A percentile compares a stretch with the other conserved stretches of the same genome.
Evolutionary conservation across 2,329 filamentous ascomycete genomes (phyloP).

Genomic region (Madurella fahalii): DNA sequence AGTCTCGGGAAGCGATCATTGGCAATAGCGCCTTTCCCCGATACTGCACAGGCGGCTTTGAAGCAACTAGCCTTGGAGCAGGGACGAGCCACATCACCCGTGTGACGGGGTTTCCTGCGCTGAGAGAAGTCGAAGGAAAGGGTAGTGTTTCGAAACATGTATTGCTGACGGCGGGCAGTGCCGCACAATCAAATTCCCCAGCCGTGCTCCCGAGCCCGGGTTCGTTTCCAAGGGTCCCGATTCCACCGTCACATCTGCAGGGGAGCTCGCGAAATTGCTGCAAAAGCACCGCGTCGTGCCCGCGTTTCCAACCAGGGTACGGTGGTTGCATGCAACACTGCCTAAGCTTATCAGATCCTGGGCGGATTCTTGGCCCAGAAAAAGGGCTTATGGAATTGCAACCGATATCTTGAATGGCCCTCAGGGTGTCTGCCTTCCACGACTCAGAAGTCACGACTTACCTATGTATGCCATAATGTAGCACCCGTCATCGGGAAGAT

Average conservation of each 20-base stretch:
- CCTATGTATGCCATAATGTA: slow-evolving; percentile 24
- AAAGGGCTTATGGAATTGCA: background rate
- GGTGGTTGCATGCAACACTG: background rate
- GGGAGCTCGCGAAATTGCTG: background rate
- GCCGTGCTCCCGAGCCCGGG: background rate
- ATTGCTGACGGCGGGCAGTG: background rate
- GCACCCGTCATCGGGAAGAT: slow-evolving; percentile 23
- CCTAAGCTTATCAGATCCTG: background rate
- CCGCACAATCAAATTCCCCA: too few relatives aligned
- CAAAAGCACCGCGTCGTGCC: background rate
- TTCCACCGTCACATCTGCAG: background rate
- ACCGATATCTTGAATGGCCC: background rate
- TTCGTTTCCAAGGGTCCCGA: background rate
- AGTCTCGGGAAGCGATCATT: too few relatives aligned
- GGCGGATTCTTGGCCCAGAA: background rate
- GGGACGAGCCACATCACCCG: background rate
- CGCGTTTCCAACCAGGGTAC: too few relatives aligned
- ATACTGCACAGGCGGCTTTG: too few relatives aligned
- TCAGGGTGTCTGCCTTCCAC: background rate
- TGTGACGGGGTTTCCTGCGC: background rate
- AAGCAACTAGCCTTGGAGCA: background rate
- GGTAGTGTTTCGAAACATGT: slow-evolving; percentile 7
- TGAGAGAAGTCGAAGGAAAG: background rate
- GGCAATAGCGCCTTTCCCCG: too few relatives aligned
- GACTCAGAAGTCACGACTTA: background rate